Base-by-base conservation (phyloP, 1,284 basidiomycete genomes). In the Apiotrichum montevideense region DNA sequence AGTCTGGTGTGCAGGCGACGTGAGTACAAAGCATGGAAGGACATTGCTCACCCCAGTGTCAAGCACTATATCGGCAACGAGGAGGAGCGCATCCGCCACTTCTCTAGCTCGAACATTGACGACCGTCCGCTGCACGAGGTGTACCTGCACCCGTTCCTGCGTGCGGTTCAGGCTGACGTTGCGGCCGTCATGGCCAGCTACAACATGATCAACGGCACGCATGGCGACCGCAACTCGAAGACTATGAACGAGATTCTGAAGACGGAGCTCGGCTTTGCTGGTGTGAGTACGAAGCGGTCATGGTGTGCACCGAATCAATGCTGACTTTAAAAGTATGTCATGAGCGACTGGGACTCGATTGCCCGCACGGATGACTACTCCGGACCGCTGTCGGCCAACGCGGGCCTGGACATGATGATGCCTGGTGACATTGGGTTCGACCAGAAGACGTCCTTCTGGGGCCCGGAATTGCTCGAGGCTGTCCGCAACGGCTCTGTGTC, bases 141-240 rank as follows among this genome's bases (percentile, higher is more conserved):
- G 32, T 68, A 68, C 46, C 29, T 59, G 0, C 64, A 64, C 56
- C 66, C 66, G 9, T 89, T 88, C 79, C 68, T 86, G 69, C 80
- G 81, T 55, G 84, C 84, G 52, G 81, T 88, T 8, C 81, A 84
- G 77, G 86, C 86, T 0, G 87, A 86, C 35, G 83, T 85, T 4
- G 80, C 83, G 0, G 83, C 82, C 40, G 78, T 88, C 59, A 90
- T 89, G 87, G 88, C 85, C 77, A 83, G 81, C 51, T 85, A 85
- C 71, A 84, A 82, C 52, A n/a, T 46, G 32, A 80, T 85, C 67
- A 87, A 87, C 66, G 80, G 82, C 3, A 83, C 80, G 0, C 85
- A 77, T 60, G 79, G 84, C 0, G 86, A 85, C 61, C 82, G 84
- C 64, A 86, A 87, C 49, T 55, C 62, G 6, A 80, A 84, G 67